These are phyloP conservation scores for Quercus ilex DNA, from an alignment of 306 rosid species.

Conservation along the genomic window DNA sequence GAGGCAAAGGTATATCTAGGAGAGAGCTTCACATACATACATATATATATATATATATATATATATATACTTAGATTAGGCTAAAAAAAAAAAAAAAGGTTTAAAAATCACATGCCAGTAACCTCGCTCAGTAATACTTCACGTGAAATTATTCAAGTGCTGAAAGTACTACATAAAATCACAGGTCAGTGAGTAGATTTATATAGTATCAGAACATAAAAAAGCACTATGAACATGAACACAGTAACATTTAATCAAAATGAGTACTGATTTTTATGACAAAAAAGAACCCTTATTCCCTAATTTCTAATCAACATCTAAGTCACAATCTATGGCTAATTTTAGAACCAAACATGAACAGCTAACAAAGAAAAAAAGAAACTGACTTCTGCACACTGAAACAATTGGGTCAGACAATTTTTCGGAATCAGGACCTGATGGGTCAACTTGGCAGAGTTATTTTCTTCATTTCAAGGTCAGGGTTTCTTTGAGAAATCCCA, in stretches of 20 bases:
- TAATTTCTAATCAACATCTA: constrained; percentile 38
- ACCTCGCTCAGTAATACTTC: too few relatives aligned
- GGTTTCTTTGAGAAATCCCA: constrained; percentile 13
- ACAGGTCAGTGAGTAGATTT: too few relatives aligned
- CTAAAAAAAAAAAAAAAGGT: too few relatives aligned
- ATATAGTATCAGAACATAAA: neutral
- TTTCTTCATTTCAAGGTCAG: constrained; percentile 7
- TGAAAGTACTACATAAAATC: too few relatives aligned
- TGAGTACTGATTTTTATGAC: constrained; percentile 35
- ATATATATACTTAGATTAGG: too few relatives aligned
- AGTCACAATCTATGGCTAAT: constrained; percentile 32
- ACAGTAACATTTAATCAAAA: neutral
- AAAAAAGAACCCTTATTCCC: constrained; percentile 36
- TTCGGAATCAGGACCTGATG: constrained; percentile 10
- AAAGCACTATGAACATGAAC: neutral
- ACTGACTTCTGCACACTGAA: constrained; percentile 7
- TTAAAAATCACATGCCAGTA: too few relatives aligned
- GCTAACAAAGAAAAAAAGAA: neutral
- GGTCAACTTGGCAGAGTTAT: constrained; percentile 40
- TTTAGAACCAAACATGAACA: constrained; percentile 4
- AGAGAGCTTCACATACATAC: too few relatives aligned
- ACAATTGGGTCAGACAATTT: constrained; percentile 22
- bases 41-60: too few relatives aligned
- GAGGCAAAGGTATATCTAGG: fast-evolving
- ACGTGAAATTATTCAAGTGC: too few relatives aligned